A percentile compares a stretch with the other conserved stretches of the same genome.
phyloP scores from a whole-genome alignment of 805 yeast species.

The Ogataea trehalophila region DNA sequence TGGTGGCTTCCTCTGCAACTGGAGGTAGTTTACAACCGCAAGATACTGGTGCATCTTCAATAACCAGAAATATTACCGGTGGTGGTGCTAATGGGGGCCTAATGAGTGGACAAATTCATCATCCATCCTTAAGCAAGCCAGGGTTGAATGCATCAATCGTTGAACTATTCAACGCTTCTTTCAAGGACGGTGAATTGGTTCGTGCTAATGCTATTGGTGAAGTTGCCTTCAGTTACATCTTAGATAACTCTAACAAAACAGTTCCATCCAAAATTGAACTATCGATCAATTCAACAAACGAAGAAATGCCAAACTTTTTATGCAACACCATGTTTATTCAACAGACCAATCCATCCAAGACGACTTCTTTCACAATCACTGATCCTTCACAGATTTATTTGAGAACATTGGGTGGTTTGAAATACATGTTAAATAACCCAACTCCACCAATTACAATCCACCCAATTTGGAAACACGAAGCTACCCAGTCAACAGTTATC shows the following conservation, averaged over 20 bases:
- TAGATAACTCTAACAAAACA: slow-evolving; percentile 25
- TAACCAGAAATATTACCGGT: slow-evolving; percentile 30
- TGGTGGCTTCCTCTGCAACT: not conserved
- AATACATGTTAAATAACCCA: slow-evolving; percentile 55
- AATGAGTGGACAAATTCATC: slow-evolving; percentile 37
- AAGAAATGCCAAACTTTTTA: slow-evolving; percentile 40
- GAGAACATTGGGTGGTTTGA: slow-evolving; percentile 75
- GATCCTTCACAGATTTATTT: slow-evolving; percentile 49
- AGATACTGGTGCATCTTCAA: slow-evolving; percentile 36
- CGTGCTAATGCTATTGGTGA: slow-evolving; percentile 76
- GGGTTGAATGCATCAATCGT: slow-evolving; percentile 81
- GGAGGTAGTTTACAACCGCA: slow-evolving; percentile 34
- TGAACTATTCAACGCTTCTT: slow-evolving; percentile 75
- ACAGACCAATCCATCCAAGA: slow-evolving; percentile 25
- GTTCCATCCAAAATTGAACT: slow-evolving; percentile 40
- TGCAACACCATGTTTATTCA: slow-evolving; percentile 53
- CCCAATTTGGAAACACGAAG: slow-evolving; percentile 89
- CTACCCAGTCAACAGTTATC: slow-evolving; percentile 79
- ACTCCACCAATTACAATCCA: slow-evolving; percentile 64
- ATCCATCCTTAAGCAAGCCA: slow-evolving; percentile 46
- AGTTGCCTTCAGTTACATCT: slow-evolving; percentile 69
- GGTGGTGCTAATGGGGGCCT: slow-evolving; percentile 24
- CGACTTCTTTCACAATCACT: slow-evolving; percentile 34
- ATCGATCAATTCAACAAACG: slow-evolving; percentile 34
- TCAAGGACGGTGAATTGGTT: slow-evolving; percentile 58